These are phyloP conservation scores for Cyathus striatus DNA, from an alignment of 768 basidiomycete species.

Conservation along the genomic window DNA sequence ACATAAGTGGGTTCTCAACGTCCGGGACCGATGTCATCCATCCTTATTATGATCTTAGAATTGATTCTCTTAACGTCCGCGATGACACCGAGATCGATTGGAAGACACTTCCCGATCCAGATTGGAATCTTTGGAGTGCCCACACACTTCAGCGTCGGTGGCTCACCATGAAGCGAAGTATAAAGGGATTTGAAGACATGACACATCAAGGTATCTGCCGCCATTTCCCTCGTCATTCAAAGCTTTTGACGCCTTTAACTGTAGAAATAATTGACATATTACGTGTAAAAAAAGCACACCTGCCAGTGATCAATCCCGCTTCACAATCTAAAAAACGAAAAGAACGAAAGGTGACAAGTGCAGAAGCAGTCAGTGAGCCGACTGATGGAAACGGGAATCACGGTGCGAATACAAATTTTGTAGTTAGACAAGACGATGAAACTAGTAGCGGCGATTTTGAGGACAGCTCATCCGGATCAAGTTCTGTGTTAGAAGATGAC, in stretches of 20 bases:
- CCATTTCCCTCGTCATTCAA: background rate
- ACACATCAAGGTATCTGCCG: conserved; percentile 61
- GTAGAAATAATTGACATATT: conserved; percentile 81
- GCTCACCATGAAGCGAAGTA: conserved; percentile 71
- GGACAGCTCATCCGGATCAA: no score
- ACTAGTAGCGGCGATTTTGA: no score
- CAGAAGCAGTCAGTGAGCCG: conserved; percentile 40
- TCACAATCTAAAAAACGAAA: conserved; percentile 26
- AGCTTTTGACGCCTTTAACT: background rate
- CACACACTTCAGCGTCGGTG: conserved; percentile 77
- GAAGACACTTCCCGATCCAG: conserved; percentile 67
- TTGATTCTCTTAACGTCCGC: conserved; percentile 67
- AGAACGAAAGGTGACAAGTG: conserved; percentile 49
- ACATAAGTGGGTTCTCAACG: conserved; percentile 56
- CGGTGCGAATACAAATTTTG: no score
- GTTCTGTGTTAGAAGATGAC: no score
- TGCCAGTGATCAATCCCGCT: conserved; percentile 28
- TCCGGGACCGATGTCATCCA: background rate
- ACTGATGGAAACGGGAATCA: conserved; percentile 18
- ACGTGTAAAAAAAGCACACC: conserved; percentile 64
- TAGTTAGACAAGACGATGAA: no score
- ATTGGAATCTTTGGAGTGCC: conserved; percentile 84
- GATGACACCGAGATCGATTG: conserved; percentile 86
- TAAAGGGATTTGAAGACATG: conserved; percentile 80
- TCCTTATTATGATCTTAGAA: conserved; percentile 31